A percentile compares a stretch with the other conserved stretches of the same genome.
These are phyloP conservation scores for Psilocybe cubensis DNA, from an alignment of 768 basidiomycete species.

Conservation along the genomic window DNA sequence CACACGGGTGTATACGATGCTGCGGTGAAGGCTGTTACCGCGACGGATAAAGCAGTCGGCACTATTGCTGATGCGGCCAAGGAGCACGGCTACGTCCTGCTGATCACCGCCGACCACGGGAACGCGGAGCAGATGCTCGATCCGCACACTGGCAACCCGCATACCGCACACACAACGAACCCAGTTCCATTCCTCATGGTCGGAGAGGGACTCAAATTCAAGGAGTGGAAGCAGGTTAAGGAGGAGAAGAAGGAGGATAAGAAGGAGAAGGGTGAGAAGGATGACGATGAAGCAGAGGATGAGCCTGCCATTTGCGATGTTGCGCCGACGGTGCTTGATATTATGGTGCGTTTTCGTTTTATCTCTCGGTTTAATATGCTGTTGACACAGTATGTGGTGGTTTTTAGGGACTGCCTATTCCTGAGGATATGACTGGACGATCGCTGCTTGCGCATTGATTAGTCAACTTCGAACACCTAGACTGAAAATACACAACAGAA, in stretches of 20 bases:
- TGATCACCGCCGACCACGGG: constrained; percentile 93
- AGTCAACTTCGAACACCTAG: neutral
- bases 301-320: constrained; percentile 86
- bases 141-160: constrained; percentile 79
- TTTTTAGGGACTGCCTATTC: constrained; percentile 62
- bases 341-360: constrained; percentile 51
- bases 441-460: constrained; percentile 45
- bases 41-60: constrained; percentile 90
- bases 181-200: constrained; percentile 91
- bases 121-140: constrained; percentile 97
- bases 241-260: constrained; percentile 58
- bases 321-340: constrained; percentile 83
- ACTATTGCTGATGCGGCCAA: constrained; percentile 86
- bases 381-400: neutral
- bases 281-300: constrained; percentile 55
- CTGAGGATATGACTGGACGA: constrained; percentile 70
- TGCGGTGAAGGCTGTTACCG: constrained; percentile 83
- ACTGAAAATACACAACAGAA: too few species aligned
- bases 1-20: constrained; percentile 94
- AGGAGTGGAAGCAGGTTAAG: constrained; percentile 56
- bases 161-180: constrained; percentile 92
- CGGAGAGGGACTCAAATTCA: constrained; percentile 63
- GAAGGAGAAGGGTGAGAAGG: constrained; percentile 41
- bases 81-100: constrained; percentile 82
- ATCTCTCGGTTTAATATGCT: neutral